A percentile compares a stretch with the other conserved stretches of the same genome.
These are phyloP conservation scores for Solioccasus polychromus DNA, from an alignment of 768 basidiomycete genomes.

Conservation along the genomic window DNA sequence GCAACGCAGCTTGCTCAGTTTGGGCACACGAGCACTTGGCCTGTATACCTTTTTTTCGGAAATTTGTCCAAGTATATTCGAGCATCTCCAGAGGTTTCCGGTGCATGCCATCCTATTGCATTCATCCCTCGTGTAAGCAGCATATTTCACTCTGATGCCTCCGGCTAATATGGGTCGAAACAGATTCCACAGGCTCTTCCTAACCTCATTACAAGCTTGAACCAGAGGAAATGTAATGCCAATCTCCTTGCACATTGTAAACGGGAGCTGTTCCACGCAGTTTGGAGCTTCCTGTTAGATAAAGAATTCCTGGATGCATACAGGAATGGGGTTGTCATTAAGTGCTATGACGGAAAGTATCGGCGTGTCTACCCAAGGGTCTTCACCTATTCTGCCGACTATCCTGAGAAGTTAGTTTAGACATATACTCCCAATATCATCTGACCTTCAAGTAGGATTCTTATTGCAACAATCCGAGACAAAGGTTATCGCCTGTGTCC, in stretches of 20 bases:
- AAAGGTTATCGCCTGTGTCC: background rate
- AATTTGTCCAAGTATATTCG: background rate
- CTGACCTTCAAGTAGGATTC: background rate
- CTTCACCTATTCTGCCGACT: conserved; percentile 1
- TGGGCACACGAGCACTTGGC: conserved; percentile 6
- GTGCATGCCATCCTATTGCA: background rate
- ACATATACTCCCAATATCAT: background rate
- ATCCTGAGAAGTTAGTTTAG: conserved; percentile 1
- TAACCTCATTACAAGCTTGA: background rate
- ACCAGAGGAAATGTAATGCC: background rate
- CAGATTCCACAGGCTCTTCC: background rate
- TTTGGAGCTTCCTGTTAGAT: background rate
- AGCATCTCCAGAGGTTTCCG: background rate
- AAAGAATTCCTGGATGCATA: background rate
- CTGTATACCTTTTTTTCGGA: background rate
- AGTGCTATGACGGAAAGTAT: background rate
- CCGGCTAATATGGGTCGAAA: too few species aligned
- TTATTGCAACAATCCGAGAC: background rate
- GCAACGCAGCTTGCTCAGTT: conserved; percentile 14
- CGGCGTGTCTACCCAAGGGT: background rate
- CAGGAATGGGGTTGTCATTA: background rate
- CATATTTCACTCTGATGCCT: background rate
- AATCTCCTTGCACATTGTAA: background rate
- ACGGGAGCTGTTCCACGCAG: background rate
- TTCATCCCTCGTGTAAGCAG: background rate